Evolutionary conservation across 2,329 filamentous ascomycete genomes (phyloP), one percentile per base, ranked within the genome.

Genomic region (Colletotrichum trifolii): DNA sequence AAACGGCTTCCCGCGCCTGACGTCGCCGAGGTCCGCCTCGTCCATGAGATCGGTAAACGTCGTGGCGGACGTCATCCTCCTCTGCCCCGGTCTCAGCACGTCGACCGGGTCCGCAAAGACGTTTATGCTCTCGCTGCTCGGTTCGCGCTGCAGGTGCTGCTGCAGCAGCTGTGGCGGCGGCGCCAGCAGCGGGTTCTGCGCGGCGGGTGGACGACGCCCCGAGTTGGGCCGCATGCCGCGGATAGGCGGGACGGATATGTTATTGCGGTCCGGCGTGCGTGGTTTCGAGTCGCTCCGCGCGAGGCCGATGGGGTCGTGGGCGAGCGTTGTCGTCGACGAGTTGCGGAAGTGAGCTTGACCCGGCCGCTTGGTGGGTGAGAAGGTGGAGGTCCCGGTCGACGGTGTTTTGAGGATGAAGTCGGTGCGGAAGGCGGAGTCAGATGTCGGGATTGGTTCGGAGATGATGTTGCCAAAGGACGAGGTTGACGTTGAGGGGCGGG

Each of bases 41-140:
- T 83, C 78, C 80, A 87, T 83, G 71, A 87, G 78, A 68, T 82
- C 81, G n/a, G 82, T 81, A 67, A 87, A 85, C 0, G 82, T 85
- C 1, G 85, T 85, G 71, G 40, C 54, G 75, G 38, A 72, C 71
- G 59, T 75, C 49, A 11, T 68, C 69, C 39, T 66, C 67, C 13
- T 73, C 42, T 42, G 55, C 47, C 63, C 54, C 13, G 46, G 36
- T 40, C 25, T 38, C 4, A 71, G 76, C 33, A 82, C 77, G 1
- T 79, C 82, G 53, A 75, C 73, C 17, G 81, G 79, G 68, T 85
- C 84, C 1, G 82, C 82, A 62, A 84, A 86, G 8, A 87, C 77
- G 67, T 84, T 82, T 72, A 87, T 86, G 73, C 80, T 82, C 71
- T 83, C 80, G 55, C 75, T 79, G 69, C 79, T 83, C 3, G 78